Evolutionary conservation across 2,329 filamentous ascomycete genomes (phyloP), one percentile per base, ranked within the genome.

Genomic region (Sporothrix pseudoabietina): DNA sequence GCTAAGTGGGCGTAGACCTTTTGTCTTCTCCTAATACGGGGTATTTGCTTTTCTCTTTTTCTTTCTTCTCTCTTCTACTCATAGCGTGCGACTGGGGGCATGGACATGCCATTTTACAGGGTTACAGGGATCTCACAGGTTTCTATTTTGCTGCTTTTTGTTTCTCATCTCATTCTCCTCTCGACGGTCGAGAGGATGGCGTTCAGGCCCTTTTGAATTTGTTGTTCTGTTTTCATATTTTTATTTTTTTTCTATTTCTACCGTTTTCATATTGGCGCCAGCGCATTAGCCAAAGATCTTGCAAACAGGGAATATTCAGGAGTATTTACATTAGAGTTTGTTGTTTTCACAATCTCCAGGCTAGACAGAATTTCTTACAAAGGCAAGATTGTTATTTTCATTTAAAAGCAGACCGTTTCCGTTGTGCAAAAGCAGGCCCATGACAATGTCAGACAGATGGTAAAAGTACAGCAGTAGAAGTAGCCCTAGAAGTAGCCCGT

Each of bases 1-100:
- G 94, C 93, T 3, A 93, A 95, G 80, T 97, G 94, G 94, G 94
- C 93, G 74, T 96, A 49, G 26, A 14, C 39, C 39, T 7, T 30
- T 41, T 26, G 26, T 26, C 22, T 4, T 22, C 4, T 10, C 26
- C 1, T 30, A 26, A 1, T 8, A 26, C 26, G 26, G 26, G 2
- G 26, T 2, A 26, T 41, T 9, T 49, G 6, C 19, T 39, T 71
- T 55, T 14, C 7, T 54, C 32, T 55, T 3, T 26, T 32, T 26
- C 19, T 6, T 54, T n/a, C 22, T 63, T 32, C 26, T 44, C 35
- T 49, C 44, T 41, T 26, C 16, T 47, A 6, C 22, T 57, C 44
- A 30, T 65, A 32, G 39, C 68, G 49, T 71, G 44, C 26, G 69
- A 44, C n/a, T n/a, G 41, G 69, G 47, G 19, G 57, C 59, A 65